Evolutionary conservation across 139 green algal genomes (phyloP).

Genomic region (Eudorina sp.): DNA sequence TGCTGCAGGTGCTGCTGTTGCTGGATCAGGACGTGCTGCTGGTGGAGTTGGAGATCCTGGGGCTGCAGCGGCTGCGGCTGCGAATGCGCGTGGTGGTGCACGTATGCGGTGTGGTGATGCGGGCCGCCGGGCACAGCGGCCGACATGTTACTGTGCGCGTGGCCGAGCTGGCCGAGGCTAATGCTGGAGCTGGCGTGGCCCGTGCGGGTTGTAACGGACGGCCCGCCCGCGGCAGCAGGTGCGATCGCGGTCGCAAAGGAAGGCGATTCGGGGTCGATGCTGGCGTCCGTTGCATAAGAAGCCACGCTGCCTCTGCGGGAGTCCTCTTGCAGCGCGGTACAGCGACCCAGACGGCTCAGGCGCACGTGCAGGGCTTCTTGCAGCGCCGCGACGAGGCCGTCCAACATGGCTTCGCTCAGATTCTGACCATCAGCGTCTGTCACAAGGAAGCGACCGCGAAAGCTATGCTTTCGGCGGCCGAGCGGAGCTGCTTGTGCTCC

Average conservation of each 20-base stretch:
- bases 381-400: neutral
- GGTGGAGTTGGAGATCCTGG: neutral
- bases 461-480: neutral
- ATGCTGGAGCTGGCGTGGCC: neutral
- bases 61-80: neutral
- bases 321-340: neutral
- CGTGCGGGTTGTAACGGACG: neutral
- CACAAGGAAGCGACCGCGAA: slow-evolving; percentile 31
- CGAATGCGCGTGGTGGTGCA: neutral
- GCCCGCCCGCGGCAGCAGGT: neutral
- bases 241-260: neutral
- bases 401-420: neutral
- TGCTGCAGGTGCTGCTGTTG: neutral
- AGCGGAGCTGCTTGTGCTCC: neutral
- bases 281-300: slow-evolving; percentile 19
- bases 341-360: neutral
- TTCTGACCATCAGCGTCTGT: slow-evolving; percentile 12
- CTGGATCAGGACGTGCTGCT: neutral
- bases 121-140: neutral
- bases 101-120: neutral
- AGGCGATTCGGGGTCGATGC: slow-evolving; percentile 30
- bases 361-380: slow-evolving; percentile 30
- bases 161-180: neutral
- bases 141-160: neutral
- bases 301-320: slow-evolving; percentile 27